Evolutionary conservation across 495 filamentous ascomycete genomes (phyloP).

Genomic region (Penicillium taxi): DNA sequence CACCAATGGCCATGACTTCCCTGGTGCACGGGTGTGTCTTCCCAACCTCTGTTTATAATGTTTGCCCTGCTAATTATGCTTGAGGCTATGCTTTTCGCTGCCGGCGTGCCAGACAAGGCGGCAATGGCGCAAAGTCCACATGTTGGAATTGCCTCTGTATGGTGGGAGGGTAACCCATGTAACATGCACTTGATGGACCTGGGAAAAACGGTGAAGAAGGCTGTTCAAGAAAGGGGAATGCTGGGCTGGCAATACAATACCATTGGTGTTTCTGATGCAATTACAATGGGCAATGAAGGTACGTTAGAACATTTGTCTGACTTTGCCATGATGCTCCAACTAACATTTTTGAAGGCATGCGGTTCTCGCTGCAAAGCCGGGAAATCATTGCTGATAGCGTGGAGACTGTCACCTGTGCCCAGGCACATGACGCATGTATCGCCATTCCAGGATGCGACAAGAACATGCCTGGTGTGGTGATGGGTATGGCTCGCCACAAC

Average conservation of each 20-base stretch:
- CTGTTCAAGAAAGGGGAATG: conserved; percentile 75
- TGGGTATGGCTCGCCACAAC: conserved; percentile 85
- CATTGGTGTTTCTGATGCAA: conserved; percentile 86
- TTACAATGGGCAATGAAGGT: conserved; percentile 97
- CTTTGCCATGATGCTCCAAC: neutral
- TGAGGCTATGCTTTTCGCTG: conserved; percentile 92
- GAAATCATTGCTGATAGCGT: conserved; percentile 95
- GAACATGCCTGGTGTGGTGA: conserved; percentile 92
- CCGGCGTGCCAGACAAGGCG: conserved; percentile 74
- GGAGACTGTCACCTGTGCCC: conserved; percentile 82
- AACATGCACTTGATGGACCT: conserved; percentile 73
- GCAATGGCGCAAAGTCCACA: conserved; percentile 88
- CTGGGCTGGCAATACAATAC: conserved; percentile 93
- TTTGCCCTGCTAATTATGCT: too few relatives aligned
- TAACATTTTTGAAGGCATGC: conserved; percentile 59
- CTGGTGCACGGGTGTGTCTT: conserved; percentile 74
- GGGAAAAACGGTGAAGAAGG: conserved; percentile 81
- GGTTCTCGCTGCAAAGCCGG: conserved; percentile 89
- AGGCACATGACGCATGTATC: conserved; percentile 89
- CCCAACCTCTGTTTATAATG: too few relatives aligned
- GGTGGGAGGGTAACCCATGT: conserved; percentile 98
- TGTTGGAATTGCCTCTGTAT: conserved; percentile 81
- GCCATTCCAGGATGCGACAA: conserved; percentile 96
- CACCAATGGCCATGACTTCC: conserved; percentile 82
- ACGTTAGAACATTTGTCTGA: conserved; percentile 7